phyloP scores from a whole-genome alignment of 305 asterid species.

The Withania somnifera region DNA sequence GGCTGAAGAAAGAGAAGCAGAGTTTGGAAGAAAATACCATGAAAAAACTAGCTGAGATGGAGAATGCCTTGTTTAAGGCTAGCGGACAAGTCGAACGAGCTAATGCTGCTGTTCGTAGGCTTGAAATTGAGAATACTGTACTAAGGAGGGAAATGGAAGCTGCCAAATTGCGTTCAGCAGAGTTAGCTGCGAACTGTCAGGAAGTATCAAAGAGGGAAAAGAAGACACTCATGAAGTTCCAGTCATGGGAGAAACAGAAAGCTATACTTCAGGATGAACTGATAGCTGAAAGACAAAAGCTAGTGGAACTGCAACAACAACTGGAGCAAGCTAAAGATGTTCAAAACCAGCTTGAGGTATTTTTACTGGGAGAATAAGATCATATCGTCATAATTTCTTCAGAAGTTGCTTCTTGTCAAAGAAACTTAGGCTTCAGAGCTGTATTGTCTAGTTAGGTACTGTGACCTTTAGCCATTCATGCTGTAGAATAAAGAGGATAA shows the following conservation, averaged over 20 bases:
- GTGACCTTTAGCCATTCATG: not conserved
- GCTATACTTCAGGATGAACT: constrained; percentile 60
- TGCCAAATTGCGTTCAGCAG: constrained; percentile 56
- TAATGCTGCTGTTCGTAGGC: constrained; percentile 55
- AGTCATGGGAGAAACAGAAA: constrained; percentile 90
- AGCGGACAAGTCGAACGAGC: constrained; percentile 77
- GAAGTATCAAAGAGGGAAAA: constrained; percentile 77
- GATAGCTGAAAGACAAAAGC: constrained; percentile 40
- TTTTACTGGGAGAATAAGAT: constrained; percentile 3
- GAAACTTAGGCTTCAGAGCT: not conserved
- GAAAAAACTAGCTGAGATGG: constrained; percentile 83
- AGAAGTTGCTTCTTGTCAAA: not conserved
- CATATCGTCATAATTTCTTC: not conserved
- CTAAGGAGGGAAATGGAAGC: constrained; percentile 74
- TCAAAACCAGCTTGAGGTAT: constrained; percentile 65
- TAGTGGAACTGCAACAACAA: constrained; percentile 35
- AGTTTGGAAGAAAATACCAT: constrained; percentile 60
- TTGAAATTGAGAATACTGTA: constrained; percentile 53
- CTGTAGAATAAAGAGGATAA: not conserved
- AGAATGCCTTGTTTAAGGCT: constrained; percentile 69
- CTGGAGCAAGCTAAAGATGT: constrained; percentile 48
- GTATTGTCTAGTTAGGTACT: not conserved
- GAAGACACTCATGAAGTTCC: constrained; percentile 49
- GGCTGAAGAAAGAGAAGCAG: constrained; percentile 78
- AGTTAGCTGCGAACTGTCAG: constrained; percentile 63